phyloP scores from a whole-genome alignment of 345 rosid genomes.

The Geranium rotundifolium region DNA sequence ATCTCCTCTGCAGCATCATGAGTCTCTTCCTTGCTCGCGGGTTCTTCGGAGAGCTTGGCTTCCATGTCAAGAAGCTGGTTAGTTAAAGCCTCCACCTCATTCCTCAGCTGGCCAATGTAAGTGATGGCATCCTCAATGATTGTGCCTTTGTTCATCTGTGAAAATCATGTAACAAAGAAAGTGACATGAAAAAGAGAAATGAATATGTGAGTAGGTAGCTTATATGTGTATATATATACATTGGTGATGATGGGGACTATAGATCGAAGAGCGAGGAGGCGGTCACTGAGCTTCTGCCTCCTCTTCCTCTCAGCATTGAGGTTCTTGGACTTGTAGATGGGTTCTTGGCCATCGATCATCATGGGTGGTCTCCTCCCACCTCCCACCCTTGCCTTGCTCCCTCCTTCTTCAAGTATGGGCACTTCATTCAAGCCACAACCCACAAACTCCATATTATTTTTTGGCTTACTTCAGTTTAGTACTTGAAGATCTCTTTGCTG shows the following conservation, averaged over 20 bases:
- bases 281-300: slow-evolving; percentile 60
- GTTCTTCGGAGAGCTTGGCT: slow-evolving; percentile 16
- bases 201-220: background rate
- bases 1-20: slow-evolving; percentile 28
- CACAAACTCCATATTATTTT: slow-evolving; percentile 22
- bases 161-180: background rate
- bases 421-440: slow-evolving; percentile 15
- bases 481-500: no score
- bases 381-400: slow-evolving; percentile 19
- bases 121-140: slow-evolving; percentile 78
- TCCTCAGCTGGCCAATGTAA: slow-evolving; percentile 55
- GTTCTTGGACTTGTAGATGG: slow-evolving; percentile 50
- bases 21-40: slow-evolving; percentile 6
- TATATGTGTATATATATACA: slow-evolving; percentile 13
- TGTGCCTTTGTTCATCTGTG: slow-evolving; percentile 73
- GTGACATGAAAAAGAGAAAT: background rate
- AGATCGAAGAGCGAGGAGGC: slow-evolving; percentile 66
- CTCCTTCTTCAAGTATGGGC: slow-evolving; percentile 6
- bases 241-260: slow-evolving; percentile 80
- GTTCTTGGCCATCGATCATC: slow-evolving; percentile 14
- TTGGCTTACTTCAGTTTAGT: no score
- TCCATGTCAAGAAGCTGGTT: slow-evolving; percentile 53
- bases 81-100: slow-evolving; percentile 30
- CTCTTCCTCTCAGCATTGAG: slow-evolving; percentile 73
- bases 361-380: slow-evolving; percentile 12